Evolutionary conservation across 441 rosid species (phyloP), one percentile per base, ranked within the genome.

Genomic region (Populus hybrid): DNA sequence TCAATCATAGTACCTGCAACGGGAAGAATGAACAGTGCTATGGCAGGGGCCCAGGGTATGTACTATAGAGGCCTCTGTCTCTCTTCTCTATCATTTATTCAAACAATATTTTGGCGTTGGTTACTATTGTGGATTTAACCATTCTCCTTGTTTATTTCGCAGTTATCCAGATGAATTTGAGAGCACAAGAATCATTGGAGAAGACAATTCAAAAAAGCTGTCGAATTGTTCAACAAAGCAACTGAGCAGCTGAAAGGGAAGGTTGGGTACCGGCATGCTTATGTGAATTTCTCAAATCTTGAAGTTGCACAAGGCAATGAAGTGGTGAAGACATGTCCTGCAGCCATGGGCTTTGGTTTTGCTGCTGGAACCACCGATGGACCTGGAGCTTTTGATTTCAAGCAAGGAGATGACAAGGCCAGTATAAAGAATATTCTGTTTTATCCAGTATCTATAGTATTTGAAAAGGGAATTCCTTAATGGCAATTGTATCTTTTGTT

Each of bases 361-460:
- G 98, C 97, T 34, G 99, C 98, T 8, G 99, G 99, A 84, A 95
- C 99, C 40, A 95, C 98, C 4, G 99, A 95, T 83, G 99, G 32
- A 30, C 32, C 32, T 30, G 32, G 32, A 30, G 32, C 32, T 30
- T 30, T 30, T 30, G 32, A 30, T 86, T 95, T 95, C 82, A 89
- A 85, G 81, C 99, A 95, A 89, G 99, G 99, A 81, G 99, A 95
- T 90, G 88, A 88, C 80, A 74, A 80, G 92, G 99, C 86, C 85
- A 88, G 82, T 42, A 24, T 30, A 69, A 77, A 57, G 40, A 50
- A 24, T 42, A 23, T 66, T 24, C n/a, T 26, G 28, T 8, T 61
- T 34, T 32, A 36, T 68, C 10, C 42, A 16, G 9, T 16, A 10
- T 16, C 32, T 12, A 21, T 46, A 36, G 63, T 80, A 63, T 26